Base-by-base conservation (phyloP, 2,329 filamentous ascomycete genomes). In the Apiospora aurea region DNA sequence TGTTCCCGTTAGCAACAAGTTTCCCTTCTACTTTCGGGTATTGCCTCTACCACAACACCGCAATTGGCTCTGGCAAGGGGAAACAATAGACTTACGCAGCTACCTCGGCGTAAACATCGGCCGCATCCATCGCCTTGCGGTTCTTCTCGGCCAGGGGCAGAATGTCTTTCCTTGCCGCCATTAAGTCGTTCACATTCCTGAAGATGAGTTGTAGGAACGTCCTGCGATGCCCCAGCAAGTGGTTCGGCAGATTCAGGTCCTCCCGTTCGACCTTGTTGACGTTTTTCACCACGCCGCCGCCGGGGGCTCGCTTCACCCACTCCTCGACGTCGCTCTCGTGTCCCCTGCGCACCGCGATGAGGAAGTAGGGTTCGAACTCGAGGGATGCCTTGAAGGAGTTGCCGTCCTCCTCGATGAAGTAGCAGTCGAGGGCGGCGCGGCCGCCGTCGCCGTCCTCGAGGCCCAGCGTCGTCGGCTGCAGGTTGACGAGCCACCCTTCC, bases 61-160 rank as follows among this genome's bases (percentile, higher is more conserved):
- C 41, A 7, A 26, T 46, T 6, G 21, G 34, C 16, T 38, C 4
- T 38, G 0, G 41, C 64, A 18, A 67, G 38, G 57, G 57, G 6
- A 34, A 34, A 24, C 4, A 13, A 68, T 24, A 69, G 4, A 87
- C 90, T 82, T 82, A 96, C 94, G 92, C 93, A 74, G 94, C 94
- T 79, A 98, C 95, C 85, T 99, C 96, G 57, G 95, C 95, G 86
- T 99, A 99, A 75, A 96, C 95, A 86, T 99, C 96, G 93, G 98
- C 97, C 69, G 95, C 94, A 85, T 94, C 95, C 87, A 97, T 92
- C 77, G 94, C 96, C 84, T 96, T 97, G 86, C 93, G 97, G 81
- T 99, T 99, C 85, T 94, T 97, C 84, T 98, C 95, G 18, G 96
- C 96, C 80, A 99, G 89, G 0, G 96, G 96, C 86, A 94, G 91